A percentile compares a stretch with the other conserved stretches of the same genome.
Conservation (phyloP, 257 asterid species). For the Misopates orontium region DNA sequence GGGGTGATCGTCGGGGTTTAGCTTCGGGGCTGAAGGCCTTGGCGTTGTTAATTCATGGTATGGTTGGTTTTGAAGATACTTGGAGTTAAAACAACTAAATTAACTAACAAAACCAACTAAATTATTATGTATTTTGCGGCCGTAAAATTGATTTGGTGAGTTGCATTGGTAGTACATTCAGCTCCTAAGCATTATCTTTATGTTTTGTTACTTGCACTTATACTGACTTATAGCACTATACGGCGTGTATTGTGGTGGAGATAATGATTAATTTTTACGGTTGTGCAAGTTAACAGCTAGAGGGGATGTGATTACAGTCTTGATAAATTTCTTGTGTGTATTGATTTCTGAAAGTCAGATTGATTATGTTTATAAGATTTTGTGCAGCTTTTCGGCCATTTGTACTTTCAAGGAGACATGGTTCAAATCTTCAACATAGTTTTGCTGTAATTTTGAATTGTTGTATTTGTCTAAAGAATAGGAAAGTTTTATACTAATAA, state of each 20-base stretch:
- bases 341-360: background rate
- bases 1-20: conserved; percentile 41
- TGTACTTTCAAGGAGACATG: background rate
- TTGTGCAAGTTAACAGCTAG: background rate
- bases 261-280: background rate
- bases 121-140: background rate
- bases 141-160: background rate
- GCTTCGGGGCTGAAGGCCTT: conserved; percentile 58
- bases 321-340: conserved; percentile 3
- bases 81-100: background rate
- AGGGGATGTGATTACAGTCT: background rate
- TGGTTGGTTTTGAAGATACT: background rate
- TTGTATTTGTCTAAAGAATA: background rate
- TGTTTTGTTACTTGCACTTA: conserved; percentile 14
- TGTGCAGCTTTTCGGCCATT: conserved; percentile 20
- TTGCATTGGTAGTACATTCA: background rate
- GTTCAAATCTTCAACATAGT: conserved; percentile 12
- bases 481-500: background rate
- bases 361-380: background rate
- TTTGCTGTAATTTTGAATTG: background rate
- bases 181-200: background rate
- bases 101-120: background rate
- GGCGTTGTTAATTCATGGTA: conserved; percentile 82
- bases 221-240: background rate
- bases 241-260: background rate